phyloP scores from a whole-genome alignment of 2,329 filamentous ascomycete species.

The Hypoxylon sp. region DNA sequence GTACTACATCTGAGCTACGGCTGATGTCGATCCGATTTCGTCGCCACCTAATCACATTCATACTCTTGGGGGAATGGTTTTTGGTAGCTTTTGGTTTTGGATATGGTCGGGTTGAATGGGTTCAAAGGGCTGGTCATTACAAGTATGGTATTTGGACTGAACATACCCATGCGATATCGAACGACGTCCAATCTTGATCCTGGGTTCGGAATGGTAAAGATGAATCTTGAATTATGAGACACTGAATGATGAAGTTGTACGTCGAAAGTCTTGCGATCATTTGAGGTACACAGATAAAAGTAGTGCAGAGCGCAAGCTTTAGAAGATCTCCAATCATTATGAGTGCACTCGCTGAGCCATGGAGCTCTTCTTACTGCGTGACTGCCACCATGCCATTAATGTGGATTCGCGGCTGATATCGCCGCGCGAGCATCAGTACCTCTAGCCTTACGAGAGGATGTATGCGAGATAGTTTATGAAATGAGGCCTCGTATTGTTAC shows the following conservation, averaged over 20 bases:
- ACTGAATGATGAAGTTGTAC: neutral
- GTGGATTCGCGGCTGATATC: no score
- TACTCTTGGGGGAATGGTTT: neutral
- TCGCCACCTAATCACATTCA: neutral
- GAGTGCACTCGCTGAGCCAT: neutral
- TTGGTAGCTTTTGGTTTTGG: neutral
- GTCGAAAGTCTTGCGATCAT: conserved; percentile 6
- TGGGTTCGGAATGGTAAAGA: neutral
- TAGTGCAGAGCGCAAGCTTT: neutral
- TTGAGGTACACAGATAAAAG: neutral
- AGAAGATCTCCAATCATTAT: neutral
- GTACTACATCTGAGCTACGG: conserved; percentile 67
- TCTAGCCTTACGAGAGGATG: neutral
- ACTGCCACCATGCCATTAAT: neutral
- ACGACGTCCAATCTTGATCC: neutral
- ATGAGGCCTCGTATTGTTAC: neutral
- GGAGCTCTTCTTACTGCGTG: neutral
- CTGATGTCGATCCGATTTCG: neutral
- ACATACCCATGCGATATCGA: neutral
- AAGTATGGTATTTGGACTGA: neutral
- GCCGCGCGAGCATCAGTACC: no score
- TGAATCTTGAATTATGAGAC: neutral
- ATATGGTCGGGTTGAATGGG: neutral
- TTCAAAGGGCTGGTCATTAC: neutral
- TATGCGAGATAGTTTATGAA: neutral